phyloP scores from a whole-genome alignment of 1,284 basidiomycete species.

The Tilletia walkeri region DNA sequence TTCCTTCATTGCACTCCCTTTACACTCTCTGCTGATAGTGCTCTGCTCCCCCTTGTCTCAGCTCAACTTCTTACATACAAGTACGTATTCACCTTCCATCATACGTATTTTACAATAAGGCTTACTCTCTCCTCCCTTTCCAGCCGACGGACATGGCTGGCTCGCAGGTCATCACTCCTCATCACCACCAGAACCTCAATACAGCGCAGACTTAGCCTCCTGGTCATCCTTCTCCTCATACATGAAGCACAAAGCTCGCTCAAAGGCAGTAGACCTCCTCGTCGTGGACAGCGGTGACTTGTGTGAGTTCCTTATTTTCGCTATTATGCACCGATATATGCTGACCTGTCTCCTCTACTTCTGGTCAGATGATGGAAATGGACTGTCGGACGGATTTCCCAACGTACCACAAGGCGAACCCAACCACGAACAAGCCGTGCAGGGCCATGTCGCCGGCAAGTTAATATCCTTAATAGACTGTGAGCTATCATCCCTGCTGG shows the following conservation, averaged over 20 bases:
- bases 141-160: too few relatives aligned
- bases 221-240: conserved; percentile 52
- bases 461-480: conserved; percentile 19
- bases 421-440: too few relatives aligned
- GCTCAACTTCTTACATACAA: too few relatives aligned
- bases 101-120: too few relatives aligned
- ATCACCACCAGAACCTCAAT: conserved; percentile 51
- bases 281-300: conserved; percentile 51
- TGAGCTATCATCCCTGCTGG: conserved; percentile 64
- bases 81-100: too few relatives aligned
- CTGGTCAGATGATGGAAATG: not conserved
- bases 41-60: too few relatives aligned
- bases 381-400: conserved; percentile 32
- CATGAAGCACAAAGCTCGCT: conserved; percentile 43
- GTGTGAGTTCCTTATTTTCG: conserved; percentile 13
- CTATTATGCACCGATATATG: not conserved
- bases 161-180: too few relatives aligned
- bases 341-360: too few relatives aligned
- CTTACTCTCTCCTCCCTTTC: too few relatives aligned
- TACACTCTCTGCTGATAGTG: too few relatives aligned
- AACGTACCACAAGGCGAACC: conserved; percentile 30
- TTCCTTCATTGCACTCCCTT: too few relatives aligned
- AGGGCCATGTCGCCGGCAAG: too few relatives aligned
- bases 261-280: conserved; percentile 46
- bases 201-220: conserved; percentile 42